Evolutionary conservation across 805 yeast genomes (phyloP), one percentile per base, ranked within the genome.

Genomic region (Suhomyces sp.): DNA sequence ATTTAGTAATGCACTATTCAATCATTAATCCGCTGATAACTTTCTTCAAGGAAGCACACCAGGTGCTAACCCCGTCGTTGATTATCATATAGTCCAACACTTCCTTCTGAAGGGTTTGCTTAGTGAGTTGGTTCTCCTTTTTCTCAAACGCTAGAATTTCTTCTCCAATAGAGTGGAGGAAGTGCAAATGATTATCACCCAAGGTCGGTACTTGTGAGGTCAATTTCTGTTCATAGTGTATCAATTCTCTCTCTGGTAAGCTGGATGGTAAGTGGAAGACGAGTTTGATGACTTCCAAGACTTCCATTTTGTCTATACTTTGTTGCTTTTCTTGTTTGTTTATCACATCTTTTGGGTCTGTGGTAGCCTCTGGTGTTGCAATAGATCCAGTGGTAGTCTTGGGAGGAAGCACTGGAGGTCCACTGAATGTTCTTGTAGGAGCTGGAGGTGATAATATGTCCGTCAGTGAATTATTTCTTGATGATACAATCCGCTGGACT

Each of bases 1-100:
- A n/a, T n/a, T n/a, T n/a, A n/a, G n/a, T n/a, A n/a, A n/a, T n/a
- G n/a, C n/a, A n/a, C n/a, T n/a, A n/a, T n/a, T n/a, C n/a, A n/a
- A n/a, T n/a, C n/a, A n/a, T n/a, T n/a, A n/a, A n/a, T n/a, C n/a
- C n/a, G n/a, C n/a, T n/a, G n/a, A 54, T 40, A 4, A 82, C 54
- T 51, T 79, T 79, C 33, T 80, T 70, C 35, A 84, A 62, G 3
- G 90, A 83, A 17, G 77, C 68, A 42, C 84, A 77, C 95, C 95
- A 84, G 16, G 60, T 56, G 33, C 77, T 67, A 8, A 76, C 74
- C 1, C 83, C 79, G 27, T 68, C 71, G 46, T 79, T 76, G 2
- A 60, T 47, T 59, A 81, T 62, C 76, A 81, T 77, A 65, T 77
- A 81, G 19, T 71, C 61, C 64, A 70, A 33, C 64, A 64, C 31